A percentile compares a stretch with the other conserved stretches of the same genome.
Evolutionary conservation across 2,329 filamentous ascomycete genomes (phyloP).

Genomic region (Colletotrichum sublineola): DNA sequence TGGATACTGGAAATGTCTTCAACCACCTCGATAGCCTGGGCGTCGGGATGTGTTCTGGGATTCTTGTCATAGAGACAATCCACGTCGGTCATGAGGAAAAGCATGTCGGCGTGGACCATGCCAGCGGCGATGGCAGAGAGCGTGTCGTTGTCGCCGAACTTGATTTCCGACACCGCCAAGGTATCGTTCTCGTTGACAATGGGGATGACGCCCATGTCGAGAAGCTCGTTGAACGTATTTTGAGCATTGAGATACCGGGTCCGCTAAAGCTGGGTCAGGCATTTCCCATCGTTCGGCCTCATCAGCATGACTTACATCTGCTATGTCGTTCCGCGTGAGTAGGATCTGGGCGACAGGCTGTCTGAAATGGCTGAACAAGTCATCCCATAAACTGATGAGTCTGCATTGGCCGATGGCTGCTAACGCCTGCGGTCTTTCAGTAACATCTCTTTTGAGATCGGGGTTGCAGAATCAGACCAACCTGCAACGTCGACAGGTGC

Average conservation of each 20-base stretch:
- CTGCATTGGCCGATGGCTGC: slow-evolving; percentile 97
- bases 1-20: slow-evolving; percentile 86
- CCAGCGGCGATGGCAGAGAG: slow-evolving; percentile 95
- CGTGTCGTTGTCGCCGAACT: slow-evolving; percentile 99
- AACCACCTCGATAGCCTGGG: slow-evolving; percentile 90
- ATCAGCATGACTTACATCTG: slow-evolving; percentile 74
- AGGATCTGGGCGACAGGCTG: slow-evolving; percentile 96
- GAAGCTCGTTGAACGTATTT: slow-evolving; percentile 90
- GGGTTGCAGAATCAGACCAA: slow-evolving; percentile 49
- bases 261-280: slow-evolving; percentile 63
- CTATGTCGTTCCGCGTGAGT: slow-evolving; percentile 94
- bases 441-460: not conserved
- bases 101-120: slow-evolving; percentile 96
- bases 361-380: slow-evolving; percentile 85
- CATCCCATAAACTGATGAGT: slow-evolving; percentile 95
- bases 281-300: not conserved
- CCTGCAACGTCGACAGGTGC: slow-evolving; percentile 88
- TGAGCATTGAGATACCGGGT: slow-evolving; percentile 97
- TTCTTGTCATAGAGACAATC: slow-evolving; percentile 98
- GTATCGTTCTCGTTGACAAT: slow-evolving; percentile 99
- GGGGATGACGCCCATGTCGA: slow-evolving; percentile 96
- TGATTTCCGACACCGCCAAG: slow-evolving; percentile 96
- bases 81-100: slow-evolving; percentile 99
- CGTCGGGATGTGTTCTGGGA: slow-evolving; percentile 85
- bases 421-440: slow-evolving; percentile 70